Evolutionary conservation across 495 filamentous ascomycete species (phyloP).

Genomic region (Hypoxylon crocopeplum): DNA sequence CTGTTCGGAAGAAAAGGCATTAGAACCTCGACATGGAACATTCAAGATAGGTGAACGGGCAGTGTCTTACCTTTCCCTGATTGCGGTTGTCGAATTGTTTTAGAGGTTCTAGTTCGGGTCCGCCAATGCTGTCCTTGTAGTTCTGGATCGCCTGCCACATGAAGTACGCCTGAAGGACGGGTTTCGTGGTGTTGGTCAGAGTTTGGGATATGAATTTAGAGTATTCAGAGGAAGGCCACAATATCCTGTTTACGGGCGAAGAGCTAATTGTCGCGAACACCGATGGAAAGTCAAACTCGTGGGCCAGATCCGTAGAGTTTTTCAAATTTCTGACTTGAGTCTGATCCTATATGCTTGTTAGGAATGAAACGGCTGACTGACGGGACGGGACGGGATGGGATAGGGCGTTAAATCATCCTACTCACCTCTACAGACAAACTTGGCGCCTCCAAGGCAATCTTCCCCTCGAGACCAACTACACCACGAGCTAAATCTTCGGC

Average conservation of each 20-base stretch:
- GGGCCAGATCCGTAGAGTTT: slow-evolving; percentile 9
- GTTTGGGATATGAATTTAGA: slow-evolving; percentile 7
- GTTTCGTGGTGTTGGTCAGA: slow-evolving; percentile 6
- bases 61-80: no score
- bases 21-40: no score
- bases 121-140: slow-evolving; percentile 54
- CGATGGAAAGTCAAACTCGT: slow-evolving; percentile 17
- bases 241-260: slow-evolving; percentile 11
- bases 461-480: slow-evolving; percentile 6
- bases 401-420: no score
- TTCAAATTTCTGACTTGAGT: neutral
- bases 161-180: slow-evolving; percentile 11
- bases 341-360: no score
- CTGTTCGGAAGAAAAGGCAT: neutral
- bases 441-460: neutral
- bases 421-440: no score
- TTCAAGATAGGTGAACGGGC: no score
- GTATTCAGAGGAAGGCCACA: slow-evolving; percentile 3
- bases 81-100: slow-evolving; percentile 55
- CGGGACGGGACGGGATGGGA: no score
- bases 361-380: no score
- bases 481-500: slow-evolving; percentile 4
- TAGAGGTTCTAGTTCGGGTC: slow-evolving; percentile 62
- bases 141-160: slow-evolving; percentile 11
- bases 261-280: slow-evolving; percentile 2